Base-by-base conservation (phyloP, 2,329 filamentous ascomycete genomes). In the Arthrobotrys iridis region DNA sequence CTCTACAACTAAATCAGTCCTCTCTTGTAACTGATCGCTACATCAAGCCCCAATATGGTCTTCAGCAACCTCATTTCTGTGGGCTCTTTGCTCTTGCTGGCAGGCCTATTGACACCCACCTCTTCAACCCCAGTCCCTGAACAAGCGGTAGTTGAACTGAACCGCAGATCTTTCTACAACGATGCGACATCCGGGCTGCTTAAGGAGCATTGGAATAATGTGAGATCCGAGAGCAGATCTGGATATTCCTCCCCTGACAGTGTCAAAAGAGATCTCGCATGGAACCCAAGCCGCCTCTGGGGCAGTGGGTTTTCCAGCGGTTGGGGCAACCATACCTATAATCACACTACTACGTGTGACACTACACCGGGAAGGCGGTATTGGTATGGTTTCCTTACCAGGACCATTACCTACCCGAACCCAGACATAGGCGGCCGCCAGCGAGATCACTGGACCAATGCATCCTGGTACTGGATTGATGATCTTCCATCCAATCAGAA, bases 201-300 rank as follows among this genome's bases (percentile, higher is more conserved):
- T 4, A 8, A 60, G 28, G n/a, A 10, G n/a, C 64, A 68, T 26
- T 60, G 33, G 41, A 41, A 59, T n/a, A 33, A 52, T 15, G 45
- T 28, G 18, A 68, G 64, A 35, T 11, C 43, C 3, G 18, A 22
- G 6, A 50, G 22, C 4, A 37, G 35, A 2, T 22, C 15, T 7
- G 13, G 13, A 13, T 37, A 6, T 33, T 50, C 7, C 3, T 18
- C 46, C 24, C 46, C 26, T 15, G 2, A 10, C 22, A 35, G 3
- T 0, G 3, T 0, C 11, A 68, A 68, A 43, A 26, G 64, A 41
- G 64, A 68, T 24, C 30, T 68, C 3, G 10, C 18, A 2, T 68
- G 52, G 52, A 30, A 68, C 43, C 64, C 64, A 33, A 45, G 46
- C 13, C 64, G 64, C 40, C 22, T 60, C 20, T 68, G 64, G 64